Conservation (phyloP, 2,329 filamentous ascomycete genomes). For the Chrysoporthe austroafricana region DNA sequence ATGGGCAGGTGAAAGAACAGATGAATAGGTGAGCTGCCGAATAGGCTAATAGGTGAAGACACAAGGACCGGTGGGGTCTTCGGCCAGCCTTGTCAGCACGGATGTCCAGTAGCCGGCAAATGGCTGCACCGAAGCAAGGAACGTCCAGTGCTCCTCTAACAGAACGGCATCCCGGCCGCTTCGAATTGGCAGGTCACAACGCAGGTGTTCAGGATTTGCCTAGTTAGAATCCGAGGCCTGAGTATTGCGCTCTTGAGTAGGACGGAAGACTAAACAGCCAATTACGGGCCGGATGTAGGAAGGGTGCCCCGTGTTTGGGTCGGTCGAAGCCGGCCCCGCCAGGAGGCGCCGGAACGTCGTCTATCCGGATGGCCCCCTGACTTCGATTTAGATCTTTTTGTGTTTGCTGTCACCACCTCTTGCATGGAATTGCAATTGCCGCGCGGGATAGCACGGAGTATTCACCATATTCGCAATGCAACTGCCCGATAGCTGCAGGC, state of each 20-base stretch:
- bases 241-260: background rate
- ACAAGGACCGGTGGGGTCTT: background rate
- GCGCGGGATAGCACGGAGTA: background rate
- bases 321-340: conserved; percentile 3
- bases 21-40: background rate
- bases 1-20: background rate
- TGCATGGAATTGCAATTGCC: background rate
- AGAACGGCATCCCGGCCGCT: background rate
- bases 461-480: background rate
- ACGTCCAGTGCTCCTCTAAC: background rate
- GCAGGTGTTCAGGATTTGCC: background rate
- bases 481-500: background rate
- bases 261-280: background rate
- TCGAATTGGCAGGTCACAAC: background rate
- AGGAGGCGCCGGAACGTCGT: conserved; percentile 23
- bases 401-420: background rate
- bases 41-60: background rate
- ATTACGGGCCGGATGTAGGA: background rate
- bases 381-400: conserved; percentile 2
- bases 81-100: background rate
- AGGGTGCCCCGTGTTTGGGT: background rate
- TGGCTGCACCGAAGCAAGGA: background rate
- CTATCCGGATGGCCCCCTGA: conserved; percentile 20
- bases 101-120: conserved; percentile 7
- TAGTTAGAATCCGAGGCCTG: background rate